Base-by-base conservation (phyloP, 305 asterid species). In the Rubia tinctorum region DNA sequence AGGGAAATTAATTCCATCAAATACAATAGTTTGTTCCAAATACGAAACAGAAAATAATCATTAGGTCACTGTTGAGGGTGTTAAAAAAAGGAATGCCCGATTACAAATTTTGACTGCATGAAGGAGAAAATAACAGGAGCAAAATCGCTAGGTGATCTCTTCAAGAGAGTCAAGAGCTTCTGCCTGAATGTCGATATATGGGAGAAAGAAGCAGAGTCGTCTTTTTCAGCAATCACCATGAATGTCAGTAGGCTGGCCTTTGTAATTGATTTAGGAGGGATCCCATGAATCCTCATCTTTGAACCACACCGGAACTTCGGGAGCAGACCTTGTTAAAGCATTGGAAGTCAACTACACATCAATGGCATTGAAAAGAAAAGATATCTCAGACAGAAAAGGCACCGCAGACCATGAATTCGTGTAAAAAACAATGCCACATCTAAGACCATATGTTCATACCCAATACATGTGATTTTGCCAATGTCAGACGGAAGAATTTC, bases 381-480 rank as follows among this genome's bases (percentile, higher is more conserved):
- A 30, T 30, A 30, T 30, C 34, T 30, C 34, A 3, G 34, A 30
- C 34, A 30, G 34, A 30, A 30, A 30, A 1, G 34, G 34, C 34
- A 30, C 34, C 34, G 34, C 34, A 30, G 3, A 30, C 34, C 34
- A 30, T 30, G 34, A 30, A 30, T 30, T 30, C 34, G 34, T 30
- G 34, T 3, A 30, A 30, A 30, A 30, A 30, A 30, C 5, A 49
- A 34, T 18, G 42, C 60, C 30, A 5, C 4, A 6, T 27, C 34
- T 53, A 15, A 23, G 47, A 76, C 64, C 53, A 40, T 61, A 22
- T 37, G 73, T 61, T 73, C 43, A 74, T 94, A 95, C 99, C 98
- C 91, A 92, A 81, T 37, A 95, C 96, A 75, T 89, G 96, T 79
- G 88, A 76, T 82, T 95, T 98, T 5, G 95, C 98, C 80, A 91